Percentiles rank a stretch among this genome's conserved stretches.
phyloP scores from a whole-genome alignment of 2,329 filamentous ascomycete genomes.

The Colletotrichum sp. region DNA sequence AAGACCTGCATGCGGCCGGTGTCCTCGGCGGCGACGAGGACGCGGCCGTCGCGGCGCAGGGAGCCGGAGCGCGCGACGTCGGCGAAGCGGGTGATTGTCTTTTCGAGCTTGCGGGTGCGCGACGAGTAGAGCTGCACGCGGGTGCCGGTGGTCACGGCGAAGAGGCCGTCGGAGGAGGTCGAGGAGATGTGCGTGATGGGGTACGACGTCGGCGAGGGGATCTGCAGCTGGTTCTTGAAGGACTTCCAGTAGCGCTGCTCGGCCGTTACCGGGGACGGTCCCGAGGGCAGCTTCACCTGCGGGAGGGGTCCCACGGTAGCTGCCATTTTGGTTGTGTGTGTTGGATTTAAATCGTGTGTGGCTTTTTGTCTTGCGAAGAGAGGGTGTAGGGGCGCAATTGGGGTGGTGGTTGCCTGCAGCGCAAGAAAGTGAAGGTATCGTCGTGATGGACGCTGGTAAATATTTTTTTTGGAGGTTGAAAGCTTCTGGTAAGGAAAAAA shows the following conservation, averaged over 20 bases:
- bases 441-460: conserved; percentile 7
- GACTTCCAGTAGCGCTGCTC: conserved; percentile 97
- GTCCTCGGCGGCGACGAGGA: conserved; percentile 91
- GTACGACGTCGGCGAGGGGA: conserved; percentile 89
- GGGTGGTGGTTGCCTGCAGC: not conserved
- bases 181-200: conserved; percentile 89
- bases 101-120: conserved; percentile 87
- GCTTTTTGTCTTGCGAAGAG: not conserved
- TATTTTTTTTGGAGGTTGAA: conserved; percentile 15
- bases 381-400: not conserved
- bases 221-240: conserved; percentile 89
- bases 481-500: not conserved
- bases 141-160: conserved; percentile 93
- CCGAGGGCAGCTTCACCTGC: conserved; percentile 82
- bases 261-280: conserved; percentile 82
- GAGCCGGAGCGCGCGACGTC: conserved; percentile 90
- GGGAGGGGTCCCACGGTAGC: conserved; percentile 82
- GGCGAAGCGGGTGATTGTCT: conserved; percentile 93
- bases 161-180: conserved; percentile 69
- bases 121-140: conserved; percentile 94
- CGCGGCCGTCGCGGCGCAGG: conserved; percentile 84
- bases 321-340: conserved; percentile 68
- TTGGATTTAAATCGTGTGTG: accelerated
- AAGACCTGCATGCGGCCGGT: conserved; percentile 94
- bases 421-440: conserved; percentile 2